Percentiles rank a stretch among this genome's conserved stretches.
Evolutionary conservation across 495 filamentous ascomycete species (phyloP).

Genomic region (Trichocladium uniseriatum): DNA sequence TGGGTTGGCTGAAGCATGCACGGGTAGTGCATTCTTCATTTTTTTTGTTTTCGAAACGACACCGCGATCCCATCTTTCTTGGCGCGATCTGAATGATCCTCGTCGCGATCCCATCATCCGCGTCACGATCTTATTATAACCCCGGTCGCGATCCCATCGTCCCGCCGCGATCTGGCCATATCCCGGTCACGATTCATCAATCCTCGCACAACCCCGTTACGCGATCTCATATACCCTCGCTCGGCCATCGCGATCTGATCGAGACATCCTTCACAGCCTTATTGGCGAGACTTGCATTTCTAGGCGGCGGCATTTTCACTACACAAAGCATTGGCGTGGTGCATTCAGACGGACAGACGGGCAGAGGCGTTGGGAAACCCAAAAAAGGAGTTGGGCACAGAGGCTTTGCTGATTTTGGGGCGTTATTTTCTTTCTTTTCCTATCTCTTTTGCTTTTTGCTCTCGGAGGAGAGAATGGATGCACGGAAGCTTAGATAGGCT

Average conservation of each 20-base stretch:
- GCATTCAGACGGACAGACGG: neutral
- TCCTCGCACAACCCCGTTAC: neutral
- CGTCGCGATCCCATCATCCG: too few species aligned
- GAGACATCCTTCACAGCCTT: too few species aligned
- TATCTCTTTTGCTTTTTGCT: too few species aligned
- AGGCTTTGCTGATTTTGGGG: neutral
- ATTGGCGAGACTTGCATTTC: neutral
- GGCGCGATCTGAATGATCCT: neutral
- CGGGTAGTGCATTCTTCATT: neutral
- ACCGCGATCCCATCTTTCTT: neutral
- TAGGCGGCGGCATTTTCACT: neutral
- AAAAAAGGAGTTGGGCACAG: neutral
- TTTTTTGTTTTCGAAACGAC: neutral
- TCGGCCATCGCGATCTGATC: too few species aligned
- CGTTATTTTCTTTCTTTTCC: neutral
- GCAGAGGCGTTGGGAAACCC: neutral
- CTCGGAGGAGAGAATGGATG: neutral
- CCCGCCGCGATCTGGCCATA: neutral
- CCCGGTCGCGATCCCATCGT: neutral
- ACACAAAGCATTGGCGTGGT: neutral
- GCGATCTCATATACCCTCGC: too few species aligned
- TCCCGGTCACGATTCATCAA: neutral
- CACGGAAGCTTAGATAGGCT: too few species aligned
- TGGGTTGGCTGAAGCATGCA: neutral
- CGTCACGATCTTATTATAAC: neutral